Conservation (phyloP, 306 rosid species). For the Crotalaria pallida region DNA sequence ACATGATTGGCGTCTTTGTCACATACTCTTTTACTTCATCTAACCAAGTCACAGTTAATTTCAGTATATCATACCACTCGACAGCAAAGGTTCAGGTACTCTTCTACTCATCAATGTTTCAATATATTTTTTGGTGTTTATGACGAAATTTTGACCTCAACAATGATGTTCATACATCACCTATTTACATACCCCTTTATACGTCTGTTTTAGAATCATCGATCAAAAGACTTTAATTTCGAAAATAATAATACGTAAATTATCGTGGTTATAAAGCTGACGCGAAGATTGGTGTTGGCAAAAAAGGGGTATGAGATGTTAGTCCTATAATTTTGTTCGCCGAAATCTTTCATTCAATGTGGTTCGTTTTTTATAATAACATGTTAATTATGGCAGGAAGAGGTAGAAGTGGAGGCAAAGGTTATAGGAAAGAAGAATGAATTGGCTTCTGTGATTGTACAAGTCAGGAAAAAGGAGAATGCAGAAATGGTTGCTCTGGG, state of each 20-base stretch:
- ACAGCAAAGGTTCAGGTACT: slow-evolving; percentile 33
- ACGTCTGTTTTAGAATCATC: no score
- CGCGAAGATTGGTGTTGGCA: no score
- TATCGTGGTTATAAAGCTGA: no score
- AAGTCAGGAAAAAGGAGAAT: slow-evolving; percentile 24
- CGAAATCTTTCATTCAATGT: background rate
- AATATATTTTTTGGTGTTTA: background rate
- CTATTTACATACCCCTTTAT: no score
- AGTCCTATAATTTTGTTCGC: no score
- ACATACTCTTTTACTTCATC: background rate
- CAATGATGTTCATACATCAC: no score
- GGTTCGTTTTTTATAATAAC: background rate
- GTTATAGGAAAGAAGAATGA: slow-evolving; percentile 23
- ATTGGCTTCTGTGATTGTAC: slow-evolving; percentile 27
- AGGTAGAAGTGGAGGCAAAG: slow-evolving; percentile 39
- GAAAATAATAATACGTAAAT: no score
- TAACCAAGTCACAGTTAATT: slow-evolving; percentile 13
- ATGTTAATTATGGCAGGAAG: slow-evolving; percentile 33
- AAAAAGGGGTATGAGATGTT: no score
- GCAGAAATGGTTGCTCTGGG: slow-evolving; percentile 37
- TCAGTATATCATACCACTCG: slow-evolving; percentile 29
- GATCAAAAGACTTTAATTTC: no score
- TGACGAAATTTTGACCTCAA: background rate
- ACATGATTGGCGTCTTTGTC: background rate
- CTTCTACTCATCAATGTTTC: background rate